Base-by-base conservation (phyloP, 1,139 yeast species). In the Groenewaldozyma auringiensis region DNA sequence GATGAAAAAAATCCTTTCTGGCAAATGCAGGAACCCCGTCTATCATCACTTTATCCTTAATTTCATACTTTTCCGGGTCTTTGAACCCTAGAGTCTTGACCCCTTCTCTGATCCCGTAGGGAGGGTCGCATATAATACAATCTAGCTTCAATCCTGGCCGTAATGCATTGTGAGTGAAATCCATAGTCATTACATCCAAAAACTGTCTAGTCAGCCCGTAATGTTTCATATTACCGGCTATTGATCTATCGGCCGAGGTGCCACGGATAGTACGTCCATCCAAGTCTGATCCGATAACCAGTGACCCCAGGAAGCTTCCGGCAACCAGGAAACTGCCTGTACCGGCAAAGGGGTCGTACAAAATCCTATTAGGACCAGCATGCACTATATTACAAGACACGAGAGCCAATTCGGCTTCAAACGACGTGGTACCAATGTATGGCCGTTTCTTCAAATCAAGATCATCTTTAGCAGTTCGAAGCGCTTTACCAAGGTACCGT, bases 91-190 rank as follows among this genome's bases (percentile, higher is more conserved):
- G 78, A 0, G 89, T 96, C 60, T 87, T 86, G 41, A 94, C 75
- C 1, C 97, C 96, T 63, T 94, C 99, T 57, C 99, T 74, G 1
- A 92, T 94, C 2, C 98, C 99, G 62, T 92, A 92, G 0, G 99
- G 99, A 1, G 98, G 98, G 64, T 92, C 99, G 61, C 96, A 89
- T 1, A 92, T 78, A 13, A 92, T 88, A 1, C 88, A 75, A 58
- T 92, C 96, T 16, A 94, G 74, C 34, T 60, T 64, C 38, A 92
- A 67, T 55, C 75, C 72, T 1, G 64, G 50, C 51, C 96, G 73
- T 46, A 94, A 69, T 2, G 96, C 83, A 62, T 84, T 84, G 61
- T 92, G 89, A 3, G 97, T 92, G 63, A 92, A 92, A 65, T 92
- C 99, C 94, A 92, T 86, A 11, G 94, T 81, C 57, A 87, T 59